Evolutionary conservation across 1,284 basidiomycete genomes (phyloP).

Genomic region (Spongiforma sp.): DNA sequence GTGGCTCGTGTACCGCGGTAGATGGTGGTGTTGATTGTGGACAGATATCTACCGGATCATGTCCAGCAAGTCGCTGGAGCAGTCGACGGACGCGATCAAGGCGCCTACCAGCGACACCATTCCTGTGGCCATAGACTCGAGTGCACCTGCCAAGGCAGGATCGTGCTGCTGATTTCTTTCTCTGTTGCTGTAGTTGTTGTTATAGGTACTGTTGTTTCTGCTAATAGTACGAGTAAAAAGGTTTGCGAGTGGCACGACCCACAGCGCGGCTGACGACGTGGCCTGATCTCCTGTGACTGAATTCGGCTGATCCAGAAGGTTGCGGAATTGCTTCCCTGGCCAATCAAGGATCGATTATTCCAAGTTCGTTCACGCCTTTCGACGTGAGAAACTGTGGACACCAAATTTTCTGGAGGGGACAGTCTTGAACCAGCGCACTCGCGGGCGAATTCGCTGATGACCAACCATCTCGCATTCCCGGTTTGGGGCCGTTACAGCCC

Average conservation of each 20-base stretch:
- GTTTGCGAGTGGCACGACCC: slow-evolving; percentile 76
- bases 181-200: slow-evolving; percentile 17
- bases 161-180: slow-evolving; percentile 46
- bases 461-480: slow-evolving; percentile 78
- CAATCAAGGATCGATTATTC: slow-evolving; percentile 82
- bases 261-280: slow-evolving; percentile 80
- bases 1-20: slow-evolving; percentile 22
- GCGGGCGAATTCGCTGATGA: slow-evolving; percentile 62
- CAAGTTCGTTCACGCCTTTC: slow-evolving; percentile 66
- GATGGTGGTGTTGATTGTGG: slow-evolving; percentile 11
- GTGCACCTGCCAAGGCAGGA: slow-evolving; percentile 39
- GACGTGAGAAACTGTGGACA: slow-evolving; percentile 65
- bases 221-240: slow-evolving; percentile 51
- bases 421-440: slow-evolving; percentile 88
- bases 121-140: slow-evolving; percentile 65
- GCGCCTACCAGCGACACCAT: slow-evolving; percentile 77
- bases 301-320: slow-evolving; percentile 81
- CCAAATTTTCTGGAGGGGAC: slow-evolving; percentile 93
- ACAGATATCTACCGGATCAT: slow-evolving; percentile 96
- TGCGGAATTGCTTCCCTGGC: slow-evolving; percentile 92
- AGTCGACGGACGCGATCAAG: slow-evolving; percentile 73
- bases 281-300: slow-evolving; percentile 89
- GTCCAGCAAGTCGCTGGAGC: slow-evolving; percentile 88
- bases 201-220: slow-evolving; percentile 25
- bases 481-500: slow-evolving; percentile 80